Evolutionary conservation across 371 early-diverging fungal species (phyloP).

Genomic region (Phascolomyces articulosus): DNA sequence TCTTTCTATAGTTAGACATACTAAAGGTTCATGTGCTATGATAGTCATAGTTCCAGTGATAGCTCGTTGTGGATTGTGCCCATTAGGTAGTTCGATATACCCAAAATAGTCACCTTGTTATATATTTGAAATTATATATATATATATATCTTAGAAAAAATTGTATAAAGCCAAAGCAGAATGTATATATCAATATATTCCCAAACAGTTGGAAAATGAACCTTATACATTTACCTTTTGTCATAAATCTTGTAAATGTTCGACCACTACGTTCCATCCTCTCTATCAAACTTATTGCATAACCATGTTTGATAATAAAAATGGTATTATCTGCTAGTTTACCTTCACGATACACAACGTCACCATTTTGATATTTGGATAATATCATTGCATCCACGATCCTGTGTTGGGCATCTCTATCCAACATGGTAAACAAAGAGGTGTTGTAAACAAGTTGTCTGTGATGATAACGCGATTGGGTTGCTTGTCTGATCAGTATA

Average conservation of each 20-base stretch:
- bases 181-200: no score
- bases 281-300: constrained; percentile 69
- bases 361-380: constrained; percentile 77
- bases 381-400: constrained; percentile 92
- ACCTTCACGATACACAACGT: constrained; percentile 69
- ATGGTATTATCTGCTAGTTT: constrained; percentile 79
- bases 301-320: constrained; percentile 87
- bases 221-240: background rate
- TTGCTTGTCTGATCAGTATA: constrained; percentile 90
- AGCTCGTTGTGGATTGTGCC: background rate
- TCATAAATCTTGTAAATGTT: background rate
- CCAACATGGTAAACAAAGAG: constrained; percentile 81
- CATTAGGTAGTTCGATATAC: background rate
- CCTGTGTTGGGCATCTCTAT: constrained; percentile 88
- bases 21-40: constrained; percentile 80
- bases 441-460: constrained; percentile 89
- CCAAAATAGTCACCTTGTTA: background rate
- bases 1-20: constrained; percentile 86
- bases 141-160: no score
- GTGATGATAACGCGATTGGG: constrained; percentile 86
- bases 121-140: no score
- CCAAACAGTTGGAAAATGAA: no score
- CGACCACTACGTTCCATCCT: background rate
- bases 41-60: constrained; percentile 84
- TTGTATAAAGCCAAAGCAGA: no score